Conservation (phyloP, 257 asterid species). For the Datura wrightii region DNA sequence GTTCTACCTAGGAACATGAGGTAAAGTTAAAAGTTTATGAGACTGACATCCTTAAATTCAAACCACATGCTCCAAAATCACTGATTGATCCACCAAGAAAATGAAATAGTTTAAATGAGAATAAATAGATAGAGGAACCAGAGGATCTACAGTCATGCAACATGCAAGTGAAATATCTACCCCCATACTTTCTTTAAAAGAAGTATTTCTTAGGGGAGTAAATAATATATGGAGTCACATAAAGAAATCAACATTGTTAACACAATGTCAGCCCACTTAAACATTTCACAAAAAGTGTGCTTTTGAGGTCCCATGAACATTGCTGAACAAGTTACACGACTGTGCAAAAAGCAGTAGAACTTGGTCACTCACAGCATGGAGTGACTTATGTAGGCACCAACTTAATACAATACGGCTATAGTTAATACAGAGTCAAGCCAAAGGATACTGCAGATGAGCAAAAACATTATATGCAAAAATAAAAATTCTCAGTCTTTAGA, state of each 20-base stretch:
- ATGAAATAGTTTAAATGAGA: not conserved
- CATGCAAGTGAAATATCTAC: not conserved
- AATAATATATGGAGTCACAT: not conserved
- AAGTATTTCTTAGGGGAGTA: not conserved
- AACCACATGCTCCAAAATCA: not conserved
- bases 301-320: slow-evolving; percentile 21
- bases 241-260: not conserved
- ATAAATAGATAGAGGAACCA: not conserved
- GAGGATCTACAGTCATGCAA: not conserved
- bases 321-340: not conserved
- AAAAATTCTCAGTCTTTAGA: not conserved
- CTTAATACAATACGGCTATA: not conserved
- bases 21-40: slow-evolving; percentile 1
- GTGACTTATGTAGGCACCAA: not conserved
- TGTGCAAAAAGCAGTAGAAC: slow-evolving; percentile 12
- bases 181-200: not conserved
- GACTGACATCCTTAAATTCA: slow-evolving; percentile 7
- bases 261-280: slow-evolving; percentile 15
- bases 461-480: not conserved
- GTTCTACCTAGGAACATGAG: slow-evolving; percentile 10
- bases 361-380: slow-evolving; percentile 7
- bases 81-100: slow-evolving; percentile 13
- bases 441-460: not conserved
- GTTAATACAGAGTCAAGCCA: not conserved
- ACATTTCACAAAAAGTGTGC: not conserved